Evolutionary conservation across 2,329 filamentous ascomycete species (phyloP).

Genomic region (Zasmidium angulare): DNA sequence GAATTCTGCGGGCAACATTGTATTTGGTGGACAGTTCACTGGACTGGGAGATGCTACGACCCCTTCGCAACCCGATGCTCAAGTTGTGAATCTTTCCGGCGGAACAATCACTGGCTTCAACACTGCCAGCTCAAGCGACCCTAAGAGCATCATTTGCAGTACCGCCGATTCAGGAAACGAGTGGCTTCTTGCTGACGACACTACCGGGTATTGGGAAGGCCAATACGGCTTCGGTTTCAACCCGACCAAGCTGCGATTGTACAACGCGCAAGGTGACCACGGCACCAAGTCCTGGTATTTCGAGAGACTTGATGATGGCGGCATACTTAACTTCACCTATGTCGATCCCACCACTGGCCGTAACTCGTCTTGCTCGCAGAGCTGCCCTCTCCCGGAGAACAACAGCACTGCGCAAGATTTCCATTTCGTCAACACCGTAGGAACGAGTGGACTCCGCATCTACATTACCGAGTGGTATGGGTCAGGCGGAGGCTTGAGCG

Average conservation of each 20-base stretch:
- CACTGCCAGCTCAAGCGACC: constrained; percentile 66
- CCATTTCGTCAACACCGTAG: constrained; percentile 80
- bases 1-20: constrained; percentile 75
- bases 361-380: constrained; percentile 71
- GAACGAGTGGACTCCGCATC: constrained; percentile 83
- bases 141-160: constrained; percentile 80
- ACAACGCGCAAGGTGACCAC: constrained; percentile 84
- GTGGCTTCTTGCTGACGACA: constrained; percentile 77
- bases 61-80: constrained; percentile 63
- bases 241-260: constrained; percentile 82
- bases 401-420: constrained; percentile 82
- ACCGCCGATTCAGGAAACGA: constrained; percentile 68
- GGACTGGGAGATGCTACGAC: constrained; percentile 78
- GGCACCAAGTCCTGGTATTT: constrained; percentile 85
- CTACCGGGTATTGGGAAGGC: constrained; percentile 79
- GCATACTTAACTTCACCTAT: constrained; percentile 96
- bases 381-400: constrained; percentile 75
- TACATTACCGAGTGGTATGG: constrained; percentile 89
- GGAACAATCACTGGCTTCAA: constrained; percentile 70
- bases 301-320: constrained; percentile 78
- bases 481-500: constrained; percentile 76
- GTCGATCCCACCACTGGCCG: constrained; percentile 66
- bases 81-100: constrained; percentile 80
- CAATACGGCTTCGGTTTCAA: constrained; percentile 79
- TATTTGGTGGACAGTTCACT: constrained; percentile 89